phyloP scores from a whole-genome alignment of 768 basidiomycete genomes.

The Fomitopsis pulvina region DNA sequence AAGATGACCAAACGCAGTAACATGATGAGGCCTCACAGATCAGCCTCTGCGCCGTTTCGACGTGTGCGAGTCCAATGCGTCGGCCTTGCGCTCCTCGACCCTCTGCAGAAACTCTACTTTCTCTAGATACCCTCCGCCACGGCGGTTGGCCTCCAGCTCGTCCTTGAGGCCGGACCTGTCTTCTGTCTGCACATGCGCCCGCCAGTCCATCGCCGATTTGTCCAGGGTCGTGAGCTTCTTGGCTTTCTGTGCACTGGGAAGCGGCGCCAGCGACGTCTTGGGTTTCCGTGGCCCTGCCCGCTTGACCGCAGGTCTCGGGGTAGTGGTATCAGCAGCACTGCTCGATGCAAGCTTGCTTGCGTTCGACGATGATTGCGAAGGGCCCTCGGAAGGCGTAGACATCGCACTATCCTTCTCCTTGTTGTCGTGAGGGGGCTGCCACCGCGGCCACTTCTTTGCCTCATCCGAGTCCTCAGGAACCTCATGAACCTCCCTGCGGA shows the following conservation, averaged over 20 bases:
- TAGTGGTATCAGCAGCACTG: constrained; percentile 9
- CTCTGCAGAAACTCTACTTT: constrained; percentile 79
- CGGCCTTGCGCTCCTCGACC: constrained; percentile 67
- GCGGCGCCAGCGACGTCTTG: constrained; percentile 45
- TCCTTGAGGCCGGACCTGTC: constrained; percentile 42
- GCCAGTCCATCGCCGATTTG: constrained; percentile 87
- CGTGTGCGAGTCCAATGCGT: constrained; percentile 51
- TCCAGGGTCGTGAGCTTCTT: constrained; percentile 81
- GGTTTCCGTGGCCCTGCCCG: constrained; percentile 64
- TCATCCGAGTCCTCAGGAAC: constrained; percentile 70
- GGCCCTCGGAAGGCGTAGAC: not conserved
- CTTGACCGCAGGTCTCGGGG: constrained; percentile 22
- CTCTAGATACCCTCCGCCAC: constrained; percentile 76
- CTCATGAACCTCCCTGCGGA: constrained; percentile 65
- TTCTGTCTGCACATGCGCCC: constrained; percentile 47
- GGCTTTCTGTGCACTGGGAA: constrained; percentile 49
- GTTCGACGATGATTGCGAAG: too few species aligned
- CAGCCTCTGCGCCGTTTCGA: constrained; percentile 37
- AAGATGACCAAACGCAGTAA: too few species aligned
- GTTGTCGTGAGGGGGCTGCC: constrained; percentile 26
- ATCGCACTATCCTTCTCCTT: constrained; percentile 3
- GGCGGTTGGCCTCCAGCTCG: constrained; percentile 68
- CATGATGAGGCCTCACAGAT: not conserved
- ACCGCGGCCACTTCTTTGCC: constrained; percentile 68
- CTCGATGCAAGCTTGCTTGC: too few species aligned